These are phyloP conservation scores for Lyophyllum atratum DNA, from an alignment of 768 basidiomycete species.

Conservation along the genomic window DNA sequence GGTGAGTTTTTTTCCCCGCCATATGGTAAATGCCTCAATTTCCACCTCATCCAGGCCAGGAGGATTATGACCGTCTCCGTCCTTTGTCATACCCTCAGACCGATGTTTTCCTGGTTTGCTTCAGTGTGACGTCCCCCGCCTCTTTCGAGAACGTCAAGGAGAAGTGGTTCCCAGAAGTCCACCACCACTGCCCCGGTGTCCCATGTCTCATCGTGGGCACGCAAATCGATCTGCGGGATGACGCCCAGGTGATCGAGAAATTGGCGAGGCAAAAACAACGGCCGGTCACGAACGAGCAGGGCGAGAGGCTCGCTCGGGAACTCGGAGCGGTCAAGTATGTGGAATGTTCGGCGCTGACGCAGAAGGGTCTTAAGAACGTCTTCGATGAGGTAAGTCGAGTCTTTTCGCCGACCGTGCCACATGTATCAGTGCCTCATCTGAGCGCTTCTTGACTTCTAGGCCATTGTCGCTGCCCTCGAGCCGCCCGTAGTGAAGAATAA, in stretches of 20 bases:
- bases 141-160: slow-evolving; percentile 99
- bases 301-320: slow-evolving; percentile 94
- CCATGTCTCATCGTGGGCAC: slow-evolving; percentile 99
- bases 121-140: slow-evolving; percentile 97
- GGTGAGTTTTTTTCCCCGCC: slow-evolving; percentile 53
- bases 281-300: slow-evolving; percentile 85
- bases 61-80: slow-evolving; percentile 99
- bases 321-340: slow-evolving; percentile 99
- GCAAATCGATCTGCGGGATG: slow-evolving; percentile 96
- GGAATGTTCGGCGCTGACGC: slow-evolving; percentile 98
- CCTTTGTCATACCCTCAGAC: slow-evolving; percentile 99
- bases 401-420: slow-evolving; percentile 6
- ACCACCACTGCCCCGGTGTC: slow-evolving; percentile 98
- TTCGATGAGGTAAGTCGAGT: slow-evolving; percentile 88
- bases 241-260: slow-evolving; percentile 92
- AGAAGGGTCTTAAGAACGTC: slow-evolving; percentile 99
- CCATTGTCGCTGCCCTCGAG: slow-evolving; percentile 97
- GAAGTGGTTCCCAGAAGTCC: slow-evolving; percentile 99
- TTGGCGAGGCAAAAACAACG: slow-evolving; percentile 94
- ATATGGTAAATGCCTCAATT: slow-evolving; percentile 11
- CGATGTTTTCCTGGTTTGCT: slow-evolving; percentile 99
- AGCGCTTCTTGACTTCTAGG: slow-evolving; percentile 46
- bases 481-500: slow-evolving; percentile 90
- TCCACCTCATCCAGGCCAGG: slow-evolving; percentile 68
- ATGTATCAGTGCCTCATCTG: slow-evolving; percentile 10